Evolutionary conservation across 78 protist species (phyloP), one percentile per base, ranked within the genome.

Genomic region (Dictyostelium discoideum): DNA sequence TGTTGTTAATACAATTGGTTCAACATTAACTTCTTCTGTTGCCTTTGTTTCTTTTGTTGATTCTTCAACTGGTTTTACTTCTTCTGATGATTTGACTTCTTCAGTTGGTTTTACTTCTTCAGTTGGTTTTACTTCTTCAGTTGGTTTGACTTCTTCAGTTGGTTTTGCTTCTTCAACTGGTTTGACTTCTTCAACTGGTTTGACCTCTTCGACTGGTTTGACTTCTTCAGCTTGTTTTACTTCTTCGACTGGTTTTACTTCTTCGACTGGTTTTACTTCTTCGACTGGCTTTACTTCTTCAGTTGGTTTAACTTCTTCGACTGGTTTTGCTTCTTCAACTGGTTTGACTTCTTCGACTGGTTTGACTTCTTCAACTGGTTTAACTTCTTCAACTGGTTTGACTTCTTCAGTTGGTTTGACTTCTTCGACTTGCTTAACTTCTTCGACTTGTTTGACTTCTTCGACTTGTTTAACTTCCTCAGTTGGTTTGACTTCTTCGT

Each of bases 1-100:
- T n/a, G 86, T 50, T 81, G 46, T 50, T 8, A 48, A 16, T 16
- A 29, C 48, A 24, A 22, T 14, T 50, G 29, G 40, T 81, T 81
- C 86, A 81, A 42, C 26, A 18, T 39, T 42, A 78, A 78, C 84
- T n/a, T 42, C 84, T 44, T 78, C 60, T 32, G 82, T 76, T 77
- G 16, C 37, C n/a, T 40, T 40, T 2, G 44, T 40, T 40, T 40
- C 44, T 5, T 42, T 42, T 42, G 46, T 42, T 42, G 46, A 5
- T 42, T 42, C 46, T 42, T 42, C 46, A 42, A 42, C 46, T 42
- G 7, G 20, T 14, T 37, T 78, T 1, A 11, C 11, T 37, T 78
- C 84, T 44, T 78, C 32, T 18, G 39, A 16, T 48, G 85, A n/a
- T 81, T 81, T 81, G 0, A 3, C 63, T 13, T 48, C 85, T 48